A percentile compares a stretch with the other conserved stretches of the same genome.
phyloP scores from a whole-genome alignment of 139 green algal species.

The Yamagishiella unicocca region DNA sequence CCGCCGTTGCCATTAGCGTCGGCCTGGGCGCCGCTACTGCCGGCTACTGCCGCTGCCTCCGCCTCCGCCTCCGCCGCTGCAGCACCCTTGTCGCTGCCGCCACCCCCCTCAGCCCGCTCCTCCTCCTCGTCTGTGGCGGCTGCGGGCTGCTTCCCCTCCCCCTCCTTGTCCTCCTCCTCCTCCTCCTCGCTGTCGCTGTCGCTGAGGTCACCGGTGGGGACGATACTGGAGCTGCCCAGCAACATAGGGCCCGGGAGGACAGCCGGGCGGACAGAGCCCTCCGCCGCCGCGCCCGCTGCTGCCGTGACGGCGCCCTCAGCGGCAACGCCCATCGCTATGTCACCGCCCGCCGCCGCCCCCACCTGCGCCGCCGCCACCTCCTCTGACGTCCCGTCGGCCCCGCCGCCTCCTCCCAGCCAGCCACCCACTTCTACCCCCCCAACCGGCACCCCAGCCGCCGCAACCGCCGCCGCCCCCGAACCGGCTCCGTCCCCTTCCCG shows the following conservation, averaged over 20 bases:
- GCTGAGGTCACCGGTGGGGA: slow-evolving; percentile 1
- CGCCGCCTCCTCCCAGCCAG: too few species aligned
- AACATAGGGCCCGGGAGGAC: neutral
- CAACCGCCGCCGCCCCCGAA: neutral
- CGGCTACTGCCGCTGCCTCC: neutral
- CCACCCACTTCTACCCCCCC: neutral
- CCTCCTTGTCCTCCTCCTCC: neutral
- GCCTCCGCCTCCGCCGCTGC: neutral
- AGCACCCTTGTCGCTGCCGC: neutral
- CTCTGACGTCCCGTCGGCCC: neutral
- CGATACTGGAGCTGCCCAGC: slow-evolving; percentile 18
- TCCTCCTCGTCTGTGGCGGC: neutral
- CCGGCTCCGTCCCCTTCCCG: neutral
- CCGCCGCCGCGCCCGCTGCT: neutral
- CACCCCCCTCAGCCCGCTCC: neutral
- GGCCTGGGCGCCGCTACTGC: neutral
- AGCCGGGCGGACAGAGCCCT: neutral
- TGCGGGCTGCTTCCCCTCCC: neutral
- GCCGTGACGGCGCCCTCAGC: neutral
- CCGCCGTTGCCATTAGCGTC: neutral
- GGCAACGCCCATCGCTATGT: neutral
- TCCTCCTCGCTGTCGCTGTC: slow-evolving; percentile 26
- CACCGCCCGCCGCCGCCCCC: neutral
- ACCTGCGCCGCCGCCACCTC: neutral
- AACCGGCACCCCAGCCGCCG: neutral